Evolutionary conservation across 306 rosid genomes (phyloP).

Genomic region (Corylus heterophylla): DNA sequence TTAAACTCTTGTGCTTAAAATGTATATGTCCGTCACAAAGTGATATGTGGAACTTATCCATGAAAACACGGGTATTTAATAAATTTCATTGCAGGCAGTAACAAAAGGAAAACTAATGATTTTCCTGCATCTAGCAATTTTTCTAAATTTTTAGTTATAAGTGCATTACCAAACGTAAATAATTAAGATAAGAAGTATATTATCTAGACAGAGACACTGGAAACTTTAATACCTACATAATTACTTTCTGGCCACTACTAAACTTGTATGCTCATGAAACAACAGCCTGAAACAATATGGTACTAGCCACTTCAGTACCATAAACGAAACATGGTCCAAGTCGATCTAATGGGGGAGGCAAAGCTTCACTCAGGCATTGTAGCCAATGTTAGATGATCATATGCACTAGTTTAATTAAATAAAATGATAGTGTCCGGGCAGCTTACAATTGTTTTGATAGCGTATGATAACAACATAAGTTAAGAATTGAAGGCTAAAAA

Average conservation of each 20-base stretch:
- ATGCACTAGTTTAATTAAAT: slow-evolving; percentile 7
- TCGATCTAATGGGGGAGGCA: slow-evolving; percentile 37
- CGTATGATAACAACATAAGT: no score
- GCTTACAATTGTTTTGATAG: no score
- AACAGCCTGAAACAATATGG: slow-evolving; percentile 30
- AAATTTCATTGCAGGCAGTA: not conserved
- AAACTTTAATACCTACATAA: not conserved
- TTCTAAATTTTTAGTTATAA: no score
- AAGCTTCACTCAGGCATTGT: slow-evolving; percentile 20
- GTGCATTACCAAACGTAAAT: no score
- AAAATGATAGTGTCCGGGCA: not conserved
- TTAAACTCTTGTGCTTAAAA: slow-evolving; percentile 2
- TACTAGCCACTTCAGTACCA: slow-evolving; percentile 38
- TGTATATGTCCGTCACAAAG: not conserved
- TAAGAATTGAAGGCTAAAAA: no score
- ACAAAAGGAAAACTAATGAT: not conserved
- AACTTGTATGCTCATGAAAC: slow-evolving; percentile 5
- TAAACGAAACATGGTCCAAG: slow-evolving; percentile 40
- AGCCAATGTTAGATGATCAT: slow-evolving; percentile 22
- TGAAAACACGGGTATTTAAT: not conserved
- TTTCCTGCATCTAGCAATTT: not conserved
- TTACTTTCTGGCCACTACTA: slow-evolving; percentile 3
- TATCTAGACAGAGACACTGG: no score
- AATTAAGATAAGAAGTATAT: no score
- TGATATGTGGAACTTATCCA: not conserved